phyloP scores from a whole-genome alignment of 2,329 filamentous ascomycete species.

The Ophiocordyceps camponoti-leonardi region DNA sequence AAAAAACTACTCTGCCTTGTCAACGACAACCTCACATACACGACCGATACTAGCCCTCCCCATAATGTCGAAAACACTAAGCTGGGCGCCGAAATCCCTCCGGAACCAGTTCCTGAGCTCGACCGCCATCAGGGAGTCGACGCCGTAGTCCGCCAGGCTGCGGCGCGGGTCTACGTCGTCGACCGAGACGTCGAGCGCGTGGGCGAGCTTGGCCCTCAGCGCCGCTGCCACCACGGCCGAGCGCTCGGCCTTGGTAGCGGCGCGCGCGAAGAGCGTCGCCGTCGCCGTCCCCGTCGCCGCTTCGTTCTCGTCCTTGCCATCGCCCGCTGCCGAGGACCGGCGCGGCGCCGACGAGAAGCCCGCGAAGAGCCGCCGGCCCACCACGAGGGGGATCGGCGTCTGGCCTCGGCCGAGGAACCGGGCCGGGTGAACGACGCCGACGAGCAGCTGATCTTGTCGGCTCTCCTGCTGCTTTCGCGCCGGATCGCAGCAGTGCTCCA shows the following conservation, averaged over 20 bases:
- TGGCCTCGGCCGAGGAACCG: background rate
- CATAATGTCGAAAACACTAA: constrained; percentile 7
- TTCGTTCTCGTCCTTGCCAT: background rate
- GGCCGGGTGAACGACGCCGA: background rate
- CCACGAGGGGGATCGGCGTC: background rate
- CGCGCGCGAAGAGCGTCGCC: background rate
- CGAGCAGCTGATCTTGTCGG: background rate
- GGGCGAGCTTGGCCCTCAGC: background rate
- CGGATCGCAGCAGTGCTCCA: background rate
- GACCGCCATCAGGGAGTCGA: constrained; percentile 7
- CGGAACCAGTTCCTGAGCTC: constrained; percentile 7
- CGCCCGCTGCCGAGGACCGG: background rate
- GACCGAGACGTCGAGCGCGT: background rate
- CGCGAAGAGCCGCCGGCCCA: background rate
- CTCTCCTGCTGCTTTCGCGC: background rate
- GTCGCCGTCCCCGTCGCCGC: background rate
- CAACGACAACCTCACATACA: background rate
- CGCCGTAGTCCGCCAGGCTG: constrained; percentile 4
- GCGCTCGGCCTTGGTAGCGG: background rate
- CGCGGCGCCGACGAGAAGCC: background rate
- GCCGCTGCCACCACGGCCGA: background rate
- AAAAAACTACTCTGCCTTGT: background rate
- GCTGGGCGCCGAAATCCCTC: constrained; percentile 5
- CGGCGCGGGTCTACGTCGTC: constrained; percentile 3
- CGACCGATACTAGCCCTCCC: background rate